A percentile compares a stretch with the other conserved stretches of the same genome.
phyloP scores from a whole-genome alignment of 345 rosid genomes.

The Laguncularia racemosa region DNA sequence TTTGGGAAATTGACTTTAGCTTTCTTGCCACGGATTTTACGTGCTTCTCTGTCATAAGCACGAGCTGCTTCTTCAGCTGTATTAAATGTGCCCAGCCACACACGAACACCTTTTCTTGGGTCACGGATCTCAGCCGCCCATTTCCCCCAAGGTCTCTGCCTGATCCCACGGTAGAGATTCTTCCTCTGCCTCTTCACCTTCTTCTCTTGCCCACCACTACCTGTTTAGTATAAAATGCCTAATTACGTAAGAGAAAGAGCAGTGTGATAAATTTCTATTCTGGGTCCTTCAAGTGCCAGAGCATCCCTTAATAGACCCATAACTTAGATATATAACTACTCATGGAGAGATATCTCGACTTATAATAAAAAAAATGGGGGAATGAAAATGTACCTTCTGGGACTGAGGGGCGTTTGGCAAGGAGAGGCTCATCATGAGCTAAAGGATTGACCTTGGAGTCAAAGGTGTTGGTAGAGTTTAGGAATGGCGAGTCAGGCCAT shows the following conservation, averaged over 20 bases:
- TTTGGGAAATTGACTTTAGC: constrained; percentile 88
- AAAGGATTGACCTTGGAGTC: neutral
- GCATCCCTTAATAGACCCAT: too few species aligned
- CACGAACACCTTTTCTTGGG: constrained; percentile 85
- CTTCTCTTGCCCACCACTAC: constrained; percentile 26
- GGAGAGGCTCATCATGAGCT: neutral
- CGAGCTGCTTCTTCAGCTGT: constrained; percentile 91
- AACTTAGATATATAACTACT: too few species aligned
- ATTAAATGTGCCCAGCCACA: constrained; percentile 92
- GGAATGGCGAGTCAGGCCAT: constrained; percentile 42
- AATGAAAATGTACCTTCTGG: constrained; percentile 31
- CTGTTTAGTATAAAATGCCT: constrained; percentile 28
- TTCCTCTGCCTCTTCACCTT: constrained; percentile 59
- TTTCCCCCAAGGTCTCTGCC: constrained; percentile 97
- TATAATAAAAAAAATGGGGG: neutral
- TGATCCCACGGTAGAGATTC: constrained; percentile 78
- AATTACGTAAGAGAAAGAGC: neutral
- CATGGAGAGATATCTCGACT: too few species aligned
- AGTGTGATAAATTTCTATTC: too few species aligned
- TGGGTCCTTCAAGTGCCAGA: too few species aligned
- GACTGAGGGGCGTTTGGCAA: constrained; percentile 18
- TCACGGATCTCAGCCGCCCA: constrained; percentile 99
- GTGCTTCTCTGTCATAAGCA: constrained; percentile 85
- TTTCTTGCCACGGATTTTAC: constrained; percentile 73
- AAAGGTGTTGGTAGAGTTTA: constrained; percentile 6